phyloP scores from a whole-genome alignment of 352 stramenopile genomes.

The Blastocystis sp. region DNA sequence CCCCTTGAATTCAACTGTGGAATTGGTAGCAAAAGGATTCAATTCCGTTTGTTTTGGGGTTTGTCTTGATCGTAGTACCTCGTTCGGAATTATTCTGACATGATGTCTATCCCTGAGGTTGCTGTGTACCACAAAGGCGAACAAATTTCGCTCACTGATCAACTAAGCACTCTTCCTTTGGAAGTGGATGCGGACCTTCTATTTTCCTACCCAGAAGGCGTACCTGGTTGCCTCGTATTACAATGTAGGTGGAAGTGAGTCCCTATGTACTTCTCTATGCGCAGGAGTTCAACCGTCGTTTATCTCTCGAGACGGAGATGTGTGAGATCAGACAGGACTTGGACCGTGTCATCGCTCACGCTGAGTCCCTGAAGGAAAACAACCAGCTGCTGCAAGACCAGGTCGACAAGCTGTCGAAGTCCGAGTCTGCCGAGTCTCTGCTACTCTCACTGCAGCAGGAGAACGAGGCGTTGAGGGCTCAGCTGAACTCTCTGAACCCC shows the following conservation, averaged over 20 bases:
- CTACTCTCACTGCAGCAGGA: neutral
- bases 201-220: neutral
- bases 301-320: neutral
- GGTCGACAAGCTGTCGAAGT: neutral
- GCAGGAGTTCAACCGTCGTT: neutral
- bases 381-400: neutral
- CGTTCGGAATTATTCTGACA: neutral
- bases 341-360: neutral
- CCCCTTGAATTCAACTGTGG: neutral
- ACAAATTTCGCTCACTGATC: neutral
- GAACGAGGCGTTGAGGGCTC: neutral
- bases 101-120: neutral
- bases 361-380: neutral
- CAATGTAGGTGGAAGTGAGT: neutral
- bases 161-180: neutral
- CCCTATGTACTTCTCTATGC: neutral
- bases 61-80: neutral
- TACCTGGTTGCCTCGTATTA: neutral
- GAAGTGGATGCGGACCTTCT: neutral
- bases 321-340: neutral
- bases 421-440: neutral
- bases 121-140: neutral
- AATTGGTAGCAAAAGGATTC: constrained; percentile 1
- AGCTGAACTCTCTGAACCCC: neutral
- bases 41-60: neutral